These are phyloP conservation scores for Neocatenulostroma microsporum DNA, from an alignment of 2,329 filamentous ascomycete genomes.

Conservation along the genomic window DNA sequence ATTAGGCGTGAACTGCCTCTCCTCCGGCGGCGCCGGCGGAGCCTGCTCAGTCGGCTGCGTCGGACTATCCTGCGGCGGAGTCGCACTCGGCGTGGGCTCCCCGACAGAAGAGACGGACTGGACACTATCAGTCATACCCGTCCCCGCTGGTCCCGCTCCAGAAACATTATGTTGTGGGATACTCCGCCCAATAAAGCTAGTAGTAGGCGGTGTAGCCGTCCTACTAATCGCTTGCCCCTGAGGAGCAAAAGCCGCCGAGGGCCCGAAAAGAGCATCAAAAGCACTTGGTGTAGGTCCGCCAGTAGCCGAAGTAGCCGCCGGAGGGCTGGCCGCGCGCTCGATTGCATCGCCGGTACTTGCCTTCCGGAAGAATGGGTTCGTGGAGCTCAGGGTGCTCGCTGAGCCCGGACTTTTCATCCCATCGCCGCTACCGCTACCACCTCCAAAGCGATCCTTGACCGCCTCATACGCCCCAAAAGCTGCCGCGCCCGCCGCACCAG, in stretches of 20 bases:
- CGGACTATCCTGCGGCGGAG: conserved; percentile 53
- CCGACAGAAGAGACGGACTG: conserved; percentile 21
- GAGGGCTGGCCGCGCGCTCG: conserved; percentile 19
- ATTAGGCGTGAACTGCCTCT: conserved; percentile 68
- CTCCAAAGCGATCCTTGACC: conserved; percentile 4
- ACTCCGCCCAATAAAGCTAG: conserved; percentile 22
- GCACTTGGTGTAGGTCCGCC: conserved; percentile 28
- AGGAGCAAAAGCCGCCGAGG: conserved; percentile 37
- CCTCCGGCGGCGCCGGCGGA: conserved; percentile 63
- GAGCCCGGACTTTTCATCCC: conserved; percentile 12
- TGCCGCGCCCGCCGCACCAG: conserved; percentile 8
- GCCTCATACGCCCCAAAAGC: conserved; percentile 12
- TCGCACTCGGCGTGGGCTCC: conserved; percentile 52
- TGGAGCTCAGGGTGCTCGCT: conserved; percentile 45
- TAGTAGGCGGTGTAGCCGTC: conserved; percentile 25
- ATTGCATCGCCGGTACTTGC: conserved; percentile 26
- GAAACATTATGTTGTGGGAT: conserved; percentile 12
- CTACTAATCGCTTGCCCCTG: conserved; percentile 18
- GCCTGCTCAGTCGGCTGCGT: conserved; percentile 44
- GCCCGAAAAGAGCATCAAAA: conserved; percentile 30
- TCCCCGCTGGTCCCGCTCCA: conserved; percentile 8
- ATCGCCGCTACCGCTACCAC: conserved; percentile 12
- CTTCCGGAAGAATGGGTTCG: conserved; percentile 89
- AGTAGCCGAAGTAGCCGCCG: conserved; percentile 9
- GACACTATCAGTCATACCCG: conserved; percentile 24